Evolutionary conservation across 2,329 filamentous ascomycete species (phyloP).

Genomic region (Exophiala sideris): DNA sequence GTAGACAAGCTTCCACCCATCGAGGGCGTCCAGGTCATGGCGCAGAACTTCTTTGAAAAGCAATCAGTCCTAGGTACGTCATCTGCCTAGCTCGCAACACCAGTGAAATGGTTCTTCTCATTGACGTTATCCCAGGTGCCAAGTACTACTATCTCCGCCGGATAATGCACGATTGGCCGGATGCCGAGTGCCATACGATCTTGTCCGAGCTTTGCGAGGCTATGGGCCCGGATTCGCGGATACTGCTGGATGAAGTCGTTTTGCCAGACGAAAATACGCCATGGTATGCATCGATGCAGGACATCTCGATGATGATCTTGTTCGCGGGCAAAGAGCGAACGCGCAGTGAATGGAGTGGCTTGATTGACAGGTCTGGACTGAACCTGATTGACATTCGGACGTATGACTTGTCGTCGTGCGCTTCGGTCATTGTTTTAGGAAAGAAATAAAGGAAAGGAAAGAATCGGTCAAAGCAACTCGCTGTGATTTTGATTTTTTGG

Average conservation of each 20-base stretch:
- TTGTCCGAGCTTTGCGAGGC: slow-evolving; percentile 35
- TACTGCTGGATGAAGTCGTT: slow-evolving; percentile 47
- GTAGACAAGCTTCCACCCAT: slow-evolving; percentile 31
- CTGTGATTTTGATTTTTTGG: not conserved
- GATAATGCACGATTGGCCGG: slow-evolving; percentile 33
- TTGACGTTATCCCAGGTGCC: slow-evolving; percentile 19
- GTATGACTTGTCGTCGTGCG: slow-evolving; percentile 6
- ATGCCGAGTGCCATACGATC: slow-evolving; percentile 32
- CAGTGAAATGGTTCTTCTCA: not conserved
- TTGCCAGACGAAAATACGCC: slow-evolving; percentile 36
- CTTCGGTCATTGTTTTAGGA: slow-evolving; percentile 12
- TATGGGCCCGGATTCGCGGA: slow-evolving; percentile 35
- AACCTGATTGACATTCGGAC: slow-evolving; percentile 4
- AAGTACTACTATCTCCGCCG: slow-evolving; percentile 32
- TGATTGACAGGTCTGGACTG: slow-evolving; percentile 26
- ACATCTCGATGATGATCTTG: slow-evolving; percentile 39
- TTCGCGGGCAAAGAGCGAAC: slow-evolving; percentile 38
- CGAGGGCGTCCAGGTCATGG: slow-evolving; percentile 24
- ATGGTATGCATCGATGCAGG: slow-evolving; percentile 33
- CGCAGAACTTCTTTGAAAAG: slow-evolving; percentile 33
- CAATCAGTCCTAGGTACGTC: slow-evolving; percentile 32
- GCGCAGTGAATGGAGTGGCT: slow-evolving; percentile 33
- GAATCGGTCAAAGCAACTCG: not conserved
- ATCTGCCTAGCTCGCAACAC: not conserved
- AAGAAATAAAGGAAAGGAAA: not conserved